A percentile compares a stretch with the other conserved stretches of the same genome.
phyloP scores from a whole-genome alignment of 2,329 filamentous ascomycete genomes.

The Ascochyta fabae region DNA sequence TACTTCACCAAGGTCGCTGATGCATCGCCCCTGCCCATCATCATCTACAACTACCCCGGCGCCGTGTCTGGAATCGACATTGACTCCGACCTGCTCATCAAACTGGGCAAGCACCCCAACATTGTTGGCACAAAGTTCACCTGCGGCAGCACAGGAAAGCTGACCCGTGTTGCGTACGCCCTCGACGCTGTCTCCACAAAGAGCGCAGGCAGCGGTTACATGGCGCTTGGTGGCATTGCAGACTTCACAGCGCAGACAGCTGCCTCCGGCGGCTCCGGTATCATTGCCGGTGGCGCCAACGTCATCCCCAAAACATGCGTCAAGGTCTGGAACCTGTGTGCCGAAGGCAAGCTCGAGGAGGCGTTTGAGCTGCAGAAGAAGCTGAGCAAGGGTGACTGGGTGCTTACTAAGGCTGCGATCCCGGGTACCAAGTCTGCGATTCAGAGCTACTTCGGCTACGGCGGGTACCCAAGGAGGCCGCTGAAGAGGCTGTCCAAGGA shows the following conservation, averaged over 20 bases:
- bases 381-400: slow-evolving; percentile 82
- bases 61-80: slow-evolving; percentile 87
- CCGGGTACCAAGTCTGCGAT: slow-evolving; percentile 86
- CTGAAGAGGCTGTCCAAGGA: slow-evolving; percentile 70
- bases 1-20: slow-evolving; percentile 81
- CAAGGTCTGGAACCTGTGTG: slow-evolving; percentile 78
- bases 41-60: slow-evolving; percentile 91
- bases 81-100: slow-evolving; percentile 85
- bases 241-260: slow-evolving; percentile 87
- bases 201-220: slow-evolving; percentile 62
- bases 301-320: slow-evolving; percentile 84
- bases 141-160: slow-evolving; percentile 87
- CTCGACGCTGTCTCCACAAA: slow-evolving; percentile 73
- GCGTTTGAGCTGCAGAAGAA: slow-evolving; percentile 76
- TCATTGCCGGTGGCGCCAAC: slow-evolving; percentile 86
- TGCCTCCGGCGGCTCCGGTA: slow-evolving; percentile 77
- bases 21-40: slow-evolving; percentile 74
- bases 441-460: slow-evolving; percentile 82
- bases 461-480: slow-evolving; percentile 75
- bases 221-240: slow-evolving; percentile 86
- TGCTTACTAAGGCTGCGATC: slow-evolving; percentile 80
- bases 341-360: slow-evolving; percentile 75
- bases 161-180: slow-evolving; percentile 79
- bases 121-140: slow-evolving; percentile 92
- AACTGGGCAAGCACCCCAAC: slow-evolving; percentile 79